Base-by-base conservation (phyloP, 225 moss, liverwort and hornwort species). In the Lunularia cruciata region DNA sequence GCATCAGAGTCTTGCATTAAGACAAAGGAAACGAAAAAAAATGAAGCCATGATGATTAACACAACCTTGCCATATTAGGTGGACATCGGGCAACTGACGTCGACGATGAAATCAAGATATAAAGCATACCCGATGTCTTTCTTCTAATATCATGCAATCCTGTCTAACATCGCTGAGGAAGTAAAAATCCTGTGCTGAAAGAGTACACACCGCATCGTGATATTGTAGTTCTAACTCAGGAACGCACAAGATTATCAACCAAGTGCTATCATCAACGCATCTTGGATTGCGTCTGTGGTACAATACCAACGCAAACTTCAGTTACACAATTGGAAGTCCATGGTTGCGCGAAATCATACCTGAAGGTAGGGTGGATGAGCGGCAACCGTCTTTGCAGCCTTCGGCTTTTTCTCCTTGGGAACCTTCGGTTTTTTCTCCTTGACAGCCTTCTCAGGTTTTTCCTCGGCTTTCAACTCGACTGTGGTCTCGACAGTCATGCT, bases 311-410 rank as follows among this genome's bases (percentile, higher is more conserved):
- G 34, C 12, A 31, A n/a, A n/a, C n/a, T n/a, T n/a, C n/a, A 14
- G 6, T 35, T 15, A 64, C 4, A 38, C 4, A 22, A 12, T 14
- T 6, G 16, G 53, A 26, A 16, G 53, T 15, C 25, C 10, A 16
- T 31, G n/a, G n/a, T n/a, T n/a, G n/a, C n/a, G 30, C 53, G 13
- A 40, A 18, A 31, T 14, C 16, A 20, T 63, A 94, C 94, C 86
- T 87, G 81, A 36, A 75, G 62, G 53, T 94, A 94, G 0, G 94
- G 76, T 0, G 94, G 94, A 62, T 94, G 94, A n/a, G 84, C 81
- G 20, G 91, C 79, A 13, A 79, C 76, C 0, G 79, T 52, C 73
- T 89, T 90, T 13, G 64, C 30, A 14, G 65, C 84, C 70, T 93
- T 76, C 2, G 81, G 35, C 35, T 79, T 80, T 75, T 88, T 89